A percentile compares a stretch with the other conserved stretches of the same genome.
phyloP scores from a whole-genome alignment of 2,329 filamentous ascomycete genomes.

The Aspergillus brasiliensis region DNA sequence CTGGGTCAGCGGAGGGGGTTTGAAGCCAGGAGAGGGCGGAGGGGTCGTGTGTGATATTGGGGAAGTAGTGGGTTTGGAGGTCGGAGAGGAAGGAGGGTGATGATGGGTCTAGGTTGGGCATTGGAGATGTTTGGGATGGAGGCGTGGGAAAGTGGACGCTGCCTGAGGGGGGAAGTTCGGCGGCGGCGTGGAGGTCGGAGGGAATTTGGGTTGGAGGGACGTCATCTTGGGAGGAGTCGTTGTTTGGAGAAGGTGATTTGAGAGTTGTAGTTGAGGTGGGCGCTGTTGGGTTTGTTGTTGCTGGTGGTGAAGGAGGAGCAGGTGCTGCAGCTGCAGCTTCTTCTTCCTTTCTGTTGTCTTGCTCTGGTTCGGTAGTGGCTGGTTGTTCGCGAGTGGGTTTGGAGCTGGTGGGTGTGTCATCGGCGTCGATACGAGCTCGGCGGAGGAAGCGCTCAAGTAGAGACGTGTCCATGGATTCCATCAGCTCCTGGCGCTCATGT shows the following conservation, averaged over 20 bases:
- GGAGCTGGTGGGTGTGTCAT: constrained; percentile 23
- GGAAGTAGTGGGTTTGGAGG: constrained; percentile 92
- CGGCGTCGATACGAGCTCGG: constrained; percentile 74
- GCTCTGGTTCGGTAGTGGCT: background rate
- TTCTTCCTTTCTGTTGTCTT: background rate
- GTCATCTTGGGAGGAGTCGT: constrained; percentile 31
- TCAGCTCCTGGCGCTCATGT: constrained; percentile 76
- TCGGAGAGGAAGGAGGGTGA: constrained; percentile 81
- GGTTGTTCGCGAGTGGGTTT: background rate
- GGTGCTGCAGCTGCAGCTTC: background rate
- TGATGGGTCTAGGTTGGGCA: constrained; percentile 77
- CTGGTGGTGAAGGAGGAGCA: constrained; percentile 8
- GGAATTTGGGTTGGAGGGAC: constrained; percentile 38
- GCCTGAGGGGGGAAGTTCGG: constrained; percentile 37
- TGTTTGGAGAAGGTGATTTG: constrained; percentile 7
- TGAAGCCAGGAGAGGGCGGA: constrained; percentile 89
- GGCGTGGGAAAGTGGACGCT: constrained; percentile 50
- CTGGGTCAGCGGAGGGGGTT: constrained; percentile 65
- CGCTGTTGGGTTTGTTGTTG: background rate
- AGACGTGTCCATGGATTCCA: constrained; percentile 72
- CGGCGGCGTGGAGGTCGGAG: constrained; percentile 43
- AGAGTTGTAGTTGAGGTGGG: background rate
- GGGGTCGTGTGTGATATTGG: constrained; percentile 80
- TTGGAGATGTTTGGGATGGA: constrained; percentile 47
- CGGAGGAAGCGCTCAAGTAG: constrained; percentile 76